These are phyloP conservation scores for Venturia nashicola DNA, from an alignment of 2,329 filamentous ascomycete genomes.

Conservation along the genomic window DNA sequence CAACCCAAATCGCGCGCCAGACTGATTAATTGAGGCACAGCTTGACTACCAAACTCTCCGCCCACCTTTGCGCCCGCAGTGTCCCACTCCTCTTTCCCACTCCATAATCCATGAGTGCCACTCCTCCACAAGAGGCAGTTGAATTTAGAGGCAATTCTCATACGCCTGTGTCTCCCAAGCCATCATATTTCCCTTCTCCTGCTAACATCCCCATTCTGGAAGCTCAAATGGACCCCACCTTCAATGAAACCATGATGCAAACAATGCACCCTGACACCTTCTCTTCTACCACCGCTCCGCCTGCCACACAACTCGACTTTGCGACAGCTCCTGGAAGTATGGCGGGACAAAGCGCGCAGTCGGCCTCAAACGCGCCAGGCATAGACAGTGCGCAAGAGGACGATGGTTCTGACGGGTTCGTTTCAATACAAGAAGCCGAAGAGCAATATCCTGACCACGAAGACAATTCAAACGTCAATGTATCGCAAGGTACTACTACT, in stretches of 20 bases:
- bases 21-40: conserved; percentile 4
- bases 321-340: not conserved
- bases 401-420: not conserved
- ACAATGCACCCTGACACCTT: conserved; percentile 7
- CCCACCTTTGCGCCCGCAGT: not conserved
- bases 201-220: conserved; percentile 57
- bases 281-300: not conserved
- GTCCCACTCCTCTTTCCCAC: not conserved
- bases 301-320: not conserved
- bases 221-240: conserved; percentile 59
- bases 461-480: not conserved
- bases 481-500: conserved; percentile 1
- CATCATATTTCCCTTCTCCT: conserved; percentile 54
- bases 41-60: not conserved
- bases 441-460: not conserved
- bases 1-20: not conserved
- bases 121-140: conserved; percentile 41
- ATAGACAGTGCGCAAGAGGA: conserved; percentile 2
- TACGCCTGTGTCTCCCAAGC: conserved; percentile 60
- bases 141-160: conserved; percentile 53
- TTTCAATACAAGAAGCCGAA: not conserved
- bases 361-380: not conserved
- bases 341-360: not conserved
- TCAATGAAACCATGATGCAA: conserved; percentile 40
- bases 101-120: conserved; percentile 37